A percentile compares a stretch with the other conserved stretches of the same genome.
Conservation (phyloP, 2,329 filamentous ascomycete genomes). For the Beauveria caledonica region DNA sequence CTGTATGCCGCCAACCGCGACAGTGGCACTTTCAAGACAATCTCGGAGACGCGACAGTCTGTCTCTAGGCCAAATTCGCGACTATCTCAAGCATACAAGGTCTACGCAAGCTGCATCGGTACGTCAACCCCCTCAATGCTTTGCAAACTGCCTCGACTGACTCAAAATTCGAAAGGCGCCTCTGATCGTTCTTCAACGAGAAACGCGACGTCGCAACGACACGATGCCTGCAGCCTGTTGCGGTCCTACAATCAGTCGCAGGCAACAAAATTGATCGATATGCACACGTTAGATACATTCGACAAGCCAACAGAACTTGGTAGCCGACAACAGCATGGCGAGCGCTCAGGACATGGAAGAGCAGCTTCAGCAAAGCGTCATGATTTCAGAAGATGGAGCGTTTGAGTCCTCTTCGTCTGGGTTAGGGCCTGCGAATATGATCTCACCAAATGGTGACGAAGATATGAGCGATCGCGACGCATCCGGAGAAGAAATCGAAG, state of each 20-base stretch:
- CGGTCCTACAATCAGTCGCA: constrained; percentile 16
- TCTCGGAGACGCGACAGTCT: constrained; percentile 11
- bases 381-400: constrained; percentile 42
- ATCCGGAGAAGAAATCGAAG: constrained; percentile 30
- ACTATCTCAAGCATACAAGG: neutral
- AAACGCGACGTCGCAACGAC: constrained; percentile 11
- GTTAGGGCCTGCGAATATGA: constrained; percentile 14
- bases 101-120: constrained; percentile 5
- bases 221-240: constrained; percentile 7
- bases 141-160: neutral
- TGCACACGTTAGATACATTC: constrained; percentile 18
- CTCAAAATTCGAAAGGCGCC: neutral
- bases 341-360: constrained; percentile 49
- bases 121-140: neutral
- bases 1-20: constrained; percentile 11
- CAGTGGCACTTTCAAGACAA: neutral
- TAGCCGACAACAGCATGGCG: constrained; percentile 32
- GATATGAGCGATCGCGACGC: constrained; percentile 32
- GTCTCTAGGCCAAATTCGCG: neutral
- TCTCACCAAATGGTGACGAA: constrained; percentile 25
- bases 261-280: constrained; percentile 20
- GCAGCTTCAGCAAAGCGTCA: constrained; percentile 47
- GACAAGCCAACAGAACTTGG: constrained; percentile 10
- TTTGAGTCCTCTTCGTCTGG: constrained; percentile 21
- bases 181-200: neutral